These are phyloP conservation scores for Trametes cinnabarina DNA, from an alignment of 768 basidiomycete genomes.

Conservation along the genomic window DNA sequence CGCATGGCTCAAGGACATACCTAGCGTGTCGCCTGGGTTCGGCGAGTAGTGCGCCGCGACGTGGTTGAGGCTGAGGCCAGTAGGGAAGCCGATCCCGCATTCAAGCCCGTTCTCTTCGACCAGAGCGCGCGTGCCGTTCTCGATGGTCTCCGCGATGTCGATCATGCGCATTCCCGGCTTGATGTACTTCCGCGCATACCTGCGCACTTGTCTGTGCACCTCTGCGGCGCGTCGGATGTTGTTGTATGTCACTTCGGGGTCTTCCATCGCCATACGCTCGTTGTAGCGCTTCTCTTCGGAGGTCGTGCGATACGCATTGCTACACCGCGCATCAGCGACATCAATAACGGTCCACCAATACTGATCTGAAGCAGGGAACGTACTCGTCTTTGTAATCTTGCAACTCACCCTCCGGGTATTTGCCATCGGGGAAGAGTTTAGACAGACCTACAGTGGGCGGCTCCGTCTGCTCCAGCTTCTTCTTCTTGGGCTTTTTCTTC, in stretches of 20 bases:
- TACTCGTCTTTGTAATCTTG: constrained; percentile 92
- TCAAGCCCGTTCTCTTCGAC: constrained; percentile 90
- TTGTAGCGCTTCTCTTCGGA: constrained; percentile 86
- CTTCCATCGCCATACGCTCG: constrained; percentile 76
- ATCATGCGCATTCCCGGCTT: constrained; percentile 93
- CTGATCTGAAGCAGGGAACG: too few species aligned
- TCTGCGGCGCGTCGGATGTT: constrained; percentile 92
- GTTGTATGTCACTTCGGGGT: constrained; percentile 84
- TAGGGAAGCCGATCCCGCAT: constrained; percentile 92
- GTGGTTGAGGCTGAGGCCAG: constrained; percentile 89
- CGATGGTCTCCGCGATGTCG: constrained; percentile 90
- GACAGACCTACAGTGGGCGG: constrained; percentile 88
- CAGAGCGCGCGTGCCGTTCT: constrained; percentile 85
- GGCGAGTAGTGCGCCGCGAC: constrained; percentile 97
- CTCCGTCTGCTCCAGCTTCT: constrained; percentile 74
- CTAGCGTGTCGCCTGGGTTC: constrained; percentile 84
- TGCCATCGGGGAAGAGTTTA: constrained; percentile 83
- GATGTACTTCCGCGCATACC: constrained; percentile 77
- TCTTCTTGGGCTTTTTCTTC: constrained; percentile 90
- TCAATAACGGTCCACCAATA: too few species aligned
- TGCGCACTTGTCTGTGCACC: constrained; percentile 90
- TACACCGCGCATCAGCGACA: constrained; percentile 33
- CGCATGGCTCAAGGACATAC: constrained; percentile 43
- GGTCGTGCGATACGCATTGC: constrained; percentile 84
- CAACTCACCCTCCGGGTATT: constrained; percentile 89